Percentiles rank a stretch among this genome's conserved stretches.
These are phyloP conservation scores for Carex myosuroides DNA, from an alignment of 176 grass and related monocot species.

Conservation along the genomic window DNA sequence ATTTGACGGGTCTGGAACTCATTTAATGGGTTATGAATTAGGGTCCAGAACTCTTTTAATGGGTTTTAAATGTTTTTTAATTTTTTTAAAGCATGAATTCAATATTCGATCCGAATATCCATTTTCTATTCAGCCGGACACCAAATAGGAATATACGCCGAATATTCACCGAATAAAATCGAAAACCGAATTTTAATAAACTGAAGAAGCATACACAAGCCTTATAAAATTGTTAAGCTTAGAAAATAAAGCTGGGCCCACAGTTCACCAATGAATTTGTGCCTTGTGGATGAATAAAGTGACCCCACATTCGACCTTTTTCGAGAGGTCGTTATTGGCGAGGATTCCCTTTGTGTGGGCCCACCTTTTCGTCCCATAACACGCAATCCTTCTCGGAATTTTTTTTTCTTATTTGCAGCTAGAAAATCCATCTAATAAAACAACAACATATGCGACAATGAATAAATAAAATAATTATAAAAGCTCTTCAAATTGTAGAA, in stretches of 20 bases:
- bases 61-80: too few species aligned
- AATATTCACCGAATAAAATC: too few species aligned
- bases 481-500: background rate
- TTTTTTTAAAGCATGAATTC: too few species aligned
- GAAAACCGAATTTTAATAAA: too few species aligned
- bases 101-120: too few species aligned
- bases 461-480: background rate
- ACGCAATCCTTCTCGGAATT: background rate
- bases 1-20: too few species aligned
- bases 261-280: background rate
- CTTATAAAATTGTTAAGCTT: background rate
- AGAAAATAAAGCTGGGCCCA: background rate
- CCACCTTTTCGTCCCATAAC: background rate
- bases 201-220: background rate
- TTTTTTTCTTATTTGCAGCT: background rate
- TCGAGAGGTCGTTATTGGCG: background rate
- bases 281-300: background rate
- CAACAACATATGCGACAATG: background rate
- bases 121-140: too few species aligned
- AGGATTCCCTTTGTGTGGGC: background rate
- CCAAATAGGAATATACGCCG: too few species aligned
- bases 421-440: background rate
- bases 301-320: background rate
- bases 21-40: too few species aligned
- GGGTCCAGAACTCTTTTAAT: too few species aligned